Conservation (phyloP, 306 rosid genomes). For the Quercus dentata region DNA sequence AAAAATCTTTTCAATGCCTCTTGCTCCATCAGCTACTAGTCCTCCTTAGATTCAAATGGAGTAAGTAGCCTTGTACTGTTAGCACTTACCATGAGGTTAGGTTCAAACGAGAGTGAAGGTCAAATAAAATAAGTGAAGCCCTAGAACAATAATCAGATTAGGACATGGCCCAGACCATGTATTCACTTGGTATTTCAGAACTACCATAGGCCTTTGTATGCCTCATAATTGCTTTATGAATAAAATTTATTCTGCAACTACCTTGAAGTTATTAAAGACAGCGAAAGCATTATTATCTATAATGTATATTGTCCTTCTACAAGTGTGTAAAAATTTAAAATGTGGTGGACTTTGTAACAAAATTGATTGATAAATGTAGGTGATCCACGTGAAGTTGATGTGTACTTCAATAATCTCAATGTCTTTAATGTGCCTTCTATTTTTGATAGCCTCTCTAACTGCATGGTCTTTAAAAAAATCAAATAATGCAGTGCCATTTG, state of each 20-base stretch:
- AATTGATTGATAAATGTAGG: background rate
- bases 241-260: background rate
- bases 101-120: too few species aligned
- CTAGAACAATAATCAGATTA: too few species aligned
- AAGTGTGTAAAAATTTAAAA: background rate
- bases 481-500: background rate
- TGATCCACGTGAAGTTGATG: constrained; percentile 17
- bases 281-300: too few species aligned
- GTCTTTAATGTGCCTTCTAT: background rate
- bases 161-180: too few species aligned
- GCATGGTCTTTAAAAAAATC: background rate
- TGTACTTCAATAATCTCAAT: background rate
- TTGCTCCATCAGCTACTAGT: background rate
- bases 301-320: background rate
- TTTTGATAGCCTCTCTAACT: constrained; percentile 1
- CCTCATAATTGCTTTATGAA: too few species aligned
- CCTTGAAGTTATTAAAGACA: background rate
- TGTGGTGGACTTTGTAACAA: background rate
- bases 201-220: too few species aligned
- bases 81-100: background rate
- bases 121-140: too few species aligned
- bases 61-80: background rate
- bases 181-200: too few species aligned
- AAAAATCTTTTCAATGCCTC: background rate
- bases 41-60: background rate